Base-by-base conservation (phyloP, 257 asterid species). In the Verbascum thapsus region DNA sequence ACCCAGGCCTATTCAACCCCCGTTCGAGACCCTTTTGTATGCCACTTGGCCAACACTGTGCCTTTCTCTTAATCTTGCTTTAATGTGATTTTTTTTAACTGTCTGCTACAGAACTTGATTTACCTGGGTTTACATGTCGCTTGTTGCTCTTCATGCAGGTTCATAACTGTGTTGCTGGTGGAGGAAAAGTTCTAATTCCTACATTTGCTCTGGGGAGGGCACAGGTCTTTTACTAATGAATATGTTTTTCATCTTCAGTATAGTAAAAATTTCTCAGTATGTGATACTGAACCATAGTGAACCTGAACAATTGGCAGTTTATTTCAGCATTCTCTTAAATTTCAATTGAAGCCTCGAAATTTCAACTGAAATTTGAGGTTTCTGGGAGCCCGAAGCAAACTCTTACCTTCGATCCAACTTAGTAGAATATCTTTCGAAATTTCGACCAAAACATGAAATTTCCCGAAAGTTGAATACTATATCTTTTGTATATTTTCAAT, bases 141-240 rank as follows among this genome's bases (percentile, higher is more conserved):
- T 61, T 50, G 52, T 60, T 12, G n/a, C 5, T 52, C 63, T 68
- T 68, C 39, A 58, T 72, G 61, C 72, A 91, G 98, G 94, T 92
- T 73, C 98, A 88, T 65, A 80, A 83, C 34, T 92, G 97, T 73
- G 82, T 92, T 71, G 86, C 74, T 63, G 74, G 81, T 63, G 96
- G 95, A 62, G 98, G 97, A 61, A 89, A 92, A 80, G 98, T 89
- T 78, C 88, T 92, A 50, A 81, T 92, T 76, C 98, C 98, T 41
- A 79, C 98, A 68, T 89, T 85, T 79, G 98, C 95, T 45, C 73
- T 87, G 39, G 97, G 98, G 65, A 81, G 98, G 72, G 94, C 98
- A 74, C 98, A 90, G 97, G 97, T 89, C 61, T 47, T 69, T 65
- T 8, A 43, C 32, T 64, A 39, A 4, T 57, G 60, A 42, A 32